Evolutionary conservation across 164 flowering plant species (phyloP).

Genomic region (Santalum album): DNA sequence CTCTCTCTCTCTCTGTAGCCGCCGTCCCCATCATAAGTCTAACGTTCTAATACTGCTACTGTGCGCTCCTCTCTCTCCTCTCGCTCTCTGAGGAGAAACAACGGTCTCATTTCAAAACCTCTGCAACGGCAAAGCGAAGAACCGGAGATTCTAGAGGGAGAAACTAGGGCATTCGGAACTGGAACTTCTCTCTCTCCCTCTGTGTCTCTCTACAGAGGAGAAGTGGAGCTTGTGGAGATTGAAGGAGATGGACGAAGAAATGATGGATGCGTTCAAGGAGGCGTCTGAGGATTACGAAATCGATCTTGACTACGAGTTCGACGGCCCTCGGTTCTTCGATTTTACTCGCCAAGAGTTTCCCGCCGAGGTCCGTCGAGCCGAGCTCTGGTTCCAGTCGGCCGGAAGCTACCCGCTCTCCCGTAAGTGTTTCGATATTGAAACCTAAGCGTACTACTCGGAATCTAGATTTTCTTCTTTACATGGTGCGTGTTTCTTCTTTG

Average conservation of each 20-base stretch:
- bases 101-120: background rate
- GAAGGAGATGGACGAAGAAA: constrained; percentile 40
- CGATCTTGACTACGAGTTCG: constrained; percentile 86
- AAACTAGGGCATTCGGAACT: too few species aligned
- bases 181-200: background rate
- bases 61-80: background rate
- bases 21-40: too few species aligned
- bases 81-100: background rate
- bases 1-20: background rate
- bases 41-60: too few species aligned
- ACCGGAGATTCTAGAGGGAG: too few species aligned
- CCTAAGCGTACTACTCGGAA: too few species aligned
- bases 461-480: background rate
- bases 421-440: constrained; percentile 19
- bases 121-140: too few species aligned
- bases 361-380: constrained; percentile 45
- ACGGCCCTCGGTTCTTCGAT: constrained; percentile 64
- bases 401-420: constrained; percentile 71
- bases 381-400: constrained; percentile 70
- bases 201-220: background rate
- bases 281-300: constrained; percentile 35
- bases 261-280: constrained; percentile 28
- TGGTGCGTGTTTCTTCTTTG: background rate
- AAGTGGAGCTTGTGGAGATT: background rate
- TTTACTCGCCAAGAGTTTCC: constrained; percentile 46